Conservation (phyloP, 169 alveolate genomes). For the Eimeria sp. region DNA sequence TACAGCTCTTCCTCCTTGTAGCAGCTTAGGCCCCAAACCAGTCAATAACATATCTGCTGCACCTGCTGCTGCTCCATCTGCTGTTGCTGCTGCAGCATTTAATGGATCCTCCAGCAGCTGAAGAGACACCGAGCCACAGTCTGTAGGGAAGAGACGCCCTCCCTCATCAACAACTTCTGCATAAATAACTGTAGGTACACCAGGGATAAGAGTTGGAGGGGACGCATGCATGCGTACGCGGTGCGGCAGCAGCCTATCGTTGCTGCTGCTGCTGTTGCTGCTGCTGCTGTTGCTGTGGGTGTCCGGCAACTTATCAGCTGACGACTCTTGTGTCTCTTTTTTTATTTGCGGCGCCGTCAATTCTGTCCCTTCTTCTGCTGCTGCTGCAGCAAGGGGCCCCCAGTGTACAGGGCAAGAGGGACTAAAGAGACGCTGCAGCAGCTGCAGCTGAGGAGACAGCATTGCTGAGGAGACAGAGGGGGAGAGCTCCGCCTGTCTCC, state of each 20-base stretch:
- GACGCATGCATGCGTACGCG: slow-evolving; percentile 11
- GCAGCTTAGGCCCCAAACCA: slow-evolving; percentile 31
- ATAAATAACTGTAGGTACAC: neutral
- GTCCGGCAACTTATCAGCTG: neutral
- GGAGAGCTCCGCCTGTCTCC: neutral
- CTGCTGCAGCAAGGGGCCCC: slow-evolving; percentile 2
- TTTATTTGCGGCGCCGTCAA: neutral
- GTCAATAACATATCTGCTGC: neutral
- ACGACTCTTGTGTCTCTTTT: neutral
- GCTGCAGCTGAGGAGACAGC: neutral
- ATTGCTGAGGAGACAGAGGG: neutral
- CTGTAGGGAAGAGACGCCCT: slow-evolving; percentile 32
- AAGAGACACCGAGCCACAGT: slow-evolving; percentile 58
- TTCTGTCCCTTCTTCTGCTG: neutral
- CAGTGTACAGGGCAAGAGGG: slow-evolving; percentile 35
- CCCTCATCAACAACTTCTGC: slow-evolving; percentile 24
- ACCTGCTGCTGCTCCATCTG: slow-evolving; percentile 24
- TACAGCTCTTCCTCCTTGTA: slow-evolving; percentile 2
- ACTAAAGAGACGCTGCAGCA: neutral
- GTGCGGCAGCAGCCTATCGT: neutral
- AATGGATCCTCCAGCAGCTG: neutral
- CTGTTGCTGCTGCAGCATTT: neutral
- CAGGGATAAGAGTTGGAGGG: neutral
- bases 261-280: slow-evolving; percentile 31
- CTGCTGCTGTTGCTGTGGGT: slow-evolving; percentile 17